These are phyloP conservation scores for Triadica sebifera DNA, from an alignment of 345 rosid genomes.

Conservation along the genomic window DNA sequence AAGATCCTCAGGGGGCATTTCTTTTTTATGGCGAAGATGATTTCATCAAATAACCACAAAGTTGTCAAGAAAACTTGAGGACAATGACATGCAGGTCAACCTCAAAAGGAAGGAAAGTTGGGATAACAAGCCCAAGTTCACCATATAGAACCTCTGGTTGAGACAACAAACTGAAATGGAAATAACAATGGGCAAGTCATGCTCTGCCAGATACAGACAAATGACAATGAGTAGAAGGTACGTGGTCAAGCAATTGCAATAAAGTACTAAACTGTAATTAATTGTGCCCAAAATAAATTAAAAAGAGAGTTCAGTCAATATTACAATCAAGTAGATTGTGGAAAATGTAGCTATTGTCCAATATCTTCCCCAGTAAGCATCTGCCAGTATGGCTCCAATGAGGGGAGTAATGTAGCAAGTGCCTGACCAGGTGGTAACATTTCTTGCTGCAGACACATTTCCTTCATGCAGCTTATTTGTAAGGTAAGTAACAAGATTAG, in stretches of 20 bases:
- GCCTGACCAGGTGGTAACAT: conserved; percentile 84
- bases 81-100: background rate
- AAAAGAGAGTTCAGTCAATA: background rate
- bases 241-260: background rate
- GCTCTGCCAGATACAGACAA: background rate
- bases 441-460: conserved; percentile 84
- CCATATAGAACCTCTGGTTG: background rate
- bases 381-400: conserved; percentile 84
- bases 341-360: conserved; percentile 94
- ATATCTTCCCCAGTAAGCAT: conserved; percentile 98
- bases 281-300: background rate
- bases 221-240: background rate
- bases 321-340: conserved; percentile 70
- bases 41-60: background rate
- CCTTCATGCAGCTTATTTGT: conserved; percentile 78
- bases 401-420: conserved; percentile 95
- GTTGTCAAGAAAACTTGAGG: background rate
- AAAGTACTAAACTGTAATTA: background rate
- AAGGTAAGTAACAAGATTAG: conserved; percentile 85
- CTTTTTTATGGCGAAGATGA: background rate
- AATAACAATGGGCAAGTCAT: background rate
- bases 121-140: background rate
- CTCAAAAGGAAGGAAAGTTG: background rate
- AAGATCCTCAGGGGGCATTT: background rate
- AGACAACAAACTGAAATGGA: background rate